Base-by-base conservation (phyloP, 2,329 filamentous ascomycete species). In the Colletotrichum orchidophilum region DNA sequence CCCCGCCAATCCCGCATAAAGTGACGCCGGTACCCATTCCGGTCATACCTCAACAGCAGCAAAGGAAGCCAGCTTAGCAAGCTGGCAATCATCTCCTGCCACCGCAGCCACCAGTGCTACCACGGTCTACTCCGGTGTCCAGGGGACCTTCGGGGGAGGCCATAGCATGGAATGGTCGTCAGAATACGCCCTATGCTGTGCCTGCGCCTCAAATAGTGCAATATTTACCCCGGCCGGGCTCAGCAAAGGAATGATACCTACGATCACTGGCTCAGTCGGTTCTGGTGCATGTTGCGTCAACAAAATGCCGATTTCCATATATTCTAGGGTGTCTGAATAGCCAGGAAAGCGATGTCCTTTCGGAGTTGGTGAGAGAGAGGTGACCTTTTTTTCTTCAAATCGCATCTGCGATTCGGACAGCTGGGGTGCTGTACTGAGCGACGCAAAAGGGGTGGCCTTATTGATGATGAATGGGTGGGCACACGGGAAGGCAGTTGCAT, bases 1-100 rank as follows among this genome's bases (percentile, higher is more conserved):
- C 80, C 5, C 79, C 80, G n/a, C 66, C 50, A 54, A 75, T 82
- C 3, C 81, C 80, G 5, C 77, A 81, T 42, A 85, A 83, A 74
- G 82, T 85, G 39, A 85, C 83, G 24, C 83, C 83, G 7, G 83
- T 85, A 9, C 83, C 83, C 5, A 78, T 85, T 27, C 83, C 83
- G 4, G 78, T 81, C 18, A 83, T 84, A 57, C 83, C 83, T 7
- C 82, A 81, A 26, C 78, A 80, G n/a, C 78, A 79, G 55, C 78
- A 77, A 70, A 69, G 59, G 15, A 71, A 71, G 59, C 53, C 65
- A n/a, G 58, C 54, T 9, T 71, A 71, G 65, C 68, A 58, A 31
- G 18, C 42, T 62, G 59, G 21, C 8, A 52, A 52, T 12, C 15
- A n/a, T 35, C 12, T 50, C 33, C 46, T 21, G 29, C 27, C 31